Base-by-base conservation (phyloP, 176 grass and related monocot genomes). In the Oryza glumipatula region DNA sequence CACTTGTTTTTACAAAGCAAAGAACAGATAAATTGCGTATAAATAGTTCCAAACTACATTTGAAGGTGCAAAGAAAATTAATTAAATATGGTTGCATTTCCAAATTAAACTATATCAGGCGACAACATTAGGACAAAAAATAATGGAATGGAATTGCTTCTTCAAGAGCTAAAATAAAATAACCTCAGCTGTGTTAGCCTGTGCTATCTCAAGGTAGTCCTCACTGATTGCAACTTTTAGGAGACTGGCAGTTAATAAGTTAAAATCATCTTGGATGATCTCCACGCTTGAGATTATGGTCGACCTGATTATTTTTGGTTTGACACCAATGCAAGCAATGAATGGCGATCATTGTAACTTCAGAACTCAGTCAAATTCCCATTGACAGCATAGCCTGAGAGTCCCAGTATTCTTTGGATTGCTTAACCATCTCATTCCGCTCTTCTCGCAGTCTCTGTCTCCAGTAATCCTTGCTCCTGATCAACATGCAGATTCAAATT, bases 321-420 rank as follows among this genome's bases (percentile, higher is more conserved):
- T 16, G 41, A 51, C n/a, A 51, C 65, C 33, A 79, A 77, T 6
- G 17, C 15, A 58, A 63, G 43, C 80, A 72, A 70, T 22, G 19
- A 75, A 70, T 70, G 22, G 28, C 14, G 64, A 76, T 13, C 1
- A 4, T 8, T 63, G 30, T 10, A 47, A 45, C 51, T 69, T 75
- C 71, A 72, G 11, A 44, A 47, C 52, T 87, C 78, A 63, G 58
- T 63, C 58, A 88, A 36, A 92, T 70, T 2, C 90, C 92, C 79
- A 94, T 78, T 8, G 92, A 88, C 22, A 90, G 41, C 61, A 94
- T 91, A 17, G 92, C 45, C 70, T 94, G 93, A 30, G 87, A 88
- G 11, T 92, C 87, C 93, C 89, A 92, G n/a, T 94, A 94, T 35
- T 94, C 93, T 76, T 92, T 94, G 46, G 93, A 74, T 70, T 94